A percentile compares a stretch with the other conserved stretches of the same genome.
Conservation (phyloP, 345 rosid species). For the Lepidium sativum region DNA sequence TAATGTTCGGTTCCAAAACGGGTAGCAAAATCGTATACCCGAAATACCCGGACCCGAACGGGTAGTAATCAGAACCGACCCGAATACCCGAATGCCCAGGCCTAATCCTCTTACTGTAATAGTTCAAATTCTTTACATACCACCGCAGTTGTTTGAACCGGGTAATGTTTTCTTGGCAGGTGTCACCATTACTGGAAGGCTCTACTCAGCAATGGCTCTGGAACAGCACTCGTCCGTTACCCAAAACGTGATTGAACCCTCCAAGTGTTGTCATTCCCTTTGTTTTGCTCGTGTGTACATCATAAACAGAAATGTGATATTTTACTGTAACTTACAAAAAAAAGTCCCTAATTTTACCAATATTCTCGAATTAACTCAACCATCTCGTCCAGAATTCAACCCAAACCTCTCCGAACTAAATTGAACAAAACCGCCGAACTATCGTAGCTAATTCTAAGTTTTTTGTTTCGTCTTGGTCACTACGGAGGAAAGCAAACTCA, state of each 20-base stretch:
- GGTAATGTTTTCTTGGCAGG: conserved; percentile 37
- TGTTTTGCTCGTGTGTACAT: conserved; percentile 9
- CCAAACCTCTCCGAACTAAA: not conserved
- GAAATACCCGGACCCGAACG: too few species aligned
- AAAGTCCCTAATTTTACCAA: not conserved
- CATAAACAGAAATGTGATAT: not conserved
- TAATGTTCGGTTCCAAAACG: too few species aligned
- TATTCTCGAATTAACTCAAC: not conserved
- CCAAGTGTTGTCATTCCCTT: not conserved
- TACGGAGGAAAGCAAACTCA: not conserved
- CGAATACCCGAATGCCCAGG: too few species aligned
- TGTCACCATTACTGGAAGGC: conserved; percentile 77
- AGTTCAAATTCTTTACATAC: not conserved
- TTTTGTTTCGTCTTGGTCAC: not conserved
- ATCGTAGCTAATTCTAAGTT: too few species aligned
- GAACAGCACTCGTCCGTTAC: conserved; percentile 62
- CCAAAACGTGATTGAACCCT: conserved; percentile 29
- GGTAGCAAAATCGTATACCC: too few species aligned
- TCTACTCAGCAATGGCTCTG: conserved; percentile 73
- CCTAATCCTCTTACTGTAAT: not conserved
- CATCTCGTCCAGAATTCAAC: not conserved
- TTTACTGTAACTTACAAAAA: not conserved
- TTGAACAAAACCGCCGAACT: not conserved
- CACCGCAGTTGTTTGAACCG: not conserved
- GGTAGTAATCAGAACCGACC: too few species aligned